Conservation (phyloP, 2,329 filamentous ascomycete species). For the Fusarium graminum region DNA sequence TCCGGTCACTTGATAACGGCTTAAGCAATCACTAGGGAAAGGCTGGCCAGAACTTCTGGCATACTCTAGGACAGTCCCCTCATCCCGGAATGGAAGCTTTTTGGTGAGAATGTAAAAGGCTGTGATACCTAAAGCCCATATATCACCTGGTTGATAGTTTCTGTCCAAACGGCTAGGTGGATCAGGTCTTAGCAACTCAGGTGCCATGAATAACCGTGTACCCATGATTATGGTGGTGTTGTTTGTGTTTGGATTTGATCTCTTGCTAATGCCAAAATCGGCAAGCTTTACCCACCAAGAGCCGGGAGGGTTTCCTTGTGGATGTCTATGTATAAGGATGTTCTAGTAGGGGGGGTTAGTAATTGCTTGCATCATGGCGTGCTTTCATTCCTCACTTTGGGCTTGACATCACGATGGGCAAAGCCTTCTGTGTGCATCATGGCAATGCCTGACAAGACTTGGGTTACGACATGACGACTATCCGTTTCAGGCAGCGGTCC, state of each 20-base stretch:
- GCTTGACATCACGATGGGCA: neutral
- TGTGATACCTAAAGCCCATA: conserved; percentile 1
- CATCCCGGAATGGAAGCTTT: neutral
- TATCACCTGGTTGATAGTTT: neutral
- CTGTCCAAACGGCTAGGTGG: rapidly evolving
- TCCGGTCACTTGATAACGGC: neutral
- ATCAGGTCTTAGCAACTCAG: neutral
- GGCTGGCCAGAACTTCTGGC: neutral
- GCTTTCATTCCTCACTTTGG: neutral
- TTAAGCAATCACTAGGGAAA: neutral
- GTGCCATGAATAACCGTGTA: conserved; percentile 1
- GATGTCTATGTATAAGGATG: neutral
- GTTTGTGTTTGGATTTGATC: neutral
- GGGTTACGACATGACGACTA: neutral
- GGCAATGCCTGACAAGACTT: neutral
- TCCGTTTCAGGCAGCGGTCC: rapidly evolving
- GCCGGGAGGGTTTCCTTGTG: rapidly evolving
- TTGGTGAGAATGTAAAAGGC: conserved; percentile 4
- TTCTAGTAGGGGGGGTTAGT: neutral
- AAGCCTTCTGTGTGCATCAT: neutral
- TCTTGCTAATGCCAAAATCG: conserved; percentile 15
- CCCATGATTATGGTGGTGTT: neutral
- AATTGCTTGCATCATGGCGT: neutral
- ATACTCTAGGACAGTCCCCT: neutral
- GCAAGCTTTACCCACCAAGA: conserved; percentile 12